A percentile compares a stretch with the other conserved stretches of the same genome.
phyloP scores from a whole-genome alignment of 2,329 filamentous ascomycete species.

The Sphaerulina vaccinii region DNA sequence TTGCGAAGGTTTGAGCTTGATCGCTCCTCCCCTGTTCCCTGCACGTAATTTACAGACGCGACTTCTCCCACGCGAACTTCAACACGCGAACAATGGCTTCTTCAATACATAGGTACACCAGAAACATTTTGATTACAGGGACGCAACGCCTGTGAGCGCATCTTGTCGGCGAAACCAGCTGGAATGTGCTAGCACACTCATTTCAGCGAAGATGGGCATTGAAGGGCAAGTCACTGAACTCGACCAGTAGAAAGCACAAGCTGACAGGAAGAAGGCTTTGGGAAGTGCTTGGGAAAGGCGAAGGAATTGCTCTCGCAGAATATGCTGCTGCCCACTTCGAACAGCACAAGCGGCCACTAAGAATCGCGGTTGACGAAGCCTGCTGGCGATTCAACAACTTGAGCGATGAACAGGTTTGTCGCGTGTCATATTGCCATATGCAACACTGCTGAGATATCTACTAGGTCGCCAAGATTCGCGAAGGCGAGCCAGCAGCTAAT shows the following conservation, averaged over 20 bases:
- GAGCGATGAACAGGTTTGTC: constrained; percentile 26
- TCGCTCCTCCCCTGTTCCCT: too few species aligned
- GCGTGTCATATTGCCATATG: not conserved
- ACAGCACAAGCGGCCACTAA: constrained; percentile 38
- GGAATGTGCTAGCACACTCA: too few species aligned
- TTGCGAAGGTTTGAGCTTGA: too few species aligned
- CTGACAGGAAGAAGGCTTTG: constrained; percentile 33
- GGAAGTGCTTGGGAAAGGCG: constrained; percentile 39
- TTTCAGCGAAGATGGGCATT: constrained; percentile 22
- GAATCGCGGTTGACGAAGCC: constrained; percentile 47
- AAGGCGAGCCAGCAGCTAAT: constrained; percentile 40
- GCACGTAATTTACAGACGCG: too few species aligned
- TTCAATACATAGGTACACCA: too few species aligned
- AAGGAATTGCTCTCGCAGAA: constrained; percentile 38
- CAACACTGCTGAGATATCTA: not conserved
- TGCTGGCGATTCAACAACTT: constrained; percentile 48
- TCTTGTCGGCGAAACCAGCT: not conserved
- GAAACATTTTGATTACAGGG: too few species aligned
- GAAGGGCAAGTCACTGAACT: constrained; percentile 12
- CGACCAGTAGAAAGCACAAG: too few species aligned
- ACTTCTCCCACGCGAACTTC: too few species aligned
- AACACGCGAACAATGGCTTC: too few species aligned
- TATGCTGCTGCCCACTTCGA: constrained; percentile 41
- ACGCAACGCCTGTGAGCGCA: too few species aligned
- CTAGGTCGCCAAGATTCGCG: constrained; percentile 37